Base-by-base conservation (phyloP, 805 yeast species). In the Jamesozyma lodderae region DNA sequence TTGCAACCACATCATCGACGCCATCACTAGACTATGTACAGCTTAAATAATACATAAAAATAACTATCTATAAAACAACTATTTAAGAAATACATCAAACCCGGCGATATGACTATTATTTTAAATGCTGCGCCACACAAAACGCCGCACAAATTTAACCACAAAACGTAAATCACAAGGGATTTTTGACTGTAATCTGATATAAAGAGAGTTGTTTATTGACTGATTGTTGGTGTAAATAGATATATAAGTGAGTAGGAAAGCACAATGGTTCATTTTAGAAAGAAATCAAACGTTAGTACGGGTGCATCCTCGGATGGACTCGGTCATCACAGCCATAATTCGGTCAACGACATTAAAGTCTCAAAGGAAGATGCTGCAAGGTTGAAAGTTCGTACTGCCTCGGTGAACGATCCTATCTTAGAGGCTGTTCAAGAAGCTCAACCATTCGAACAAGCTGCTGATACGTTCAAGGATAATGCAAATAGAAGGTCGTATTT, bases 361-460 rank as follows among this genome's bases (percentile, higher is more conserved):
- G 49, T 75, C 37, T 66, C 76, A 9, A 65, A 66, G 37, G 72
- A 63, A 15, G 80, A 75, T 44, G 68, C 65, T 22, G 66, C 66
- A 35, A 63, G 74, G 43, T 71, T 74, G 49, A 79, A 81, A 53
- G 67, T 74, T 52, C 72, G 81, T 49, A 70, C 85, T 1, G 77
- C 76, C 25, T 73, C 79, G 38, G 76, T 80, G 22, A 85, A 81
- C 48, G 96, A 87, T 63, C 96, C 96, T n/a, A 79, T 90, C 39
- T 66, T 90, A 45, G 72, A 80, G 25, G 97, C 97, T 2, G 94
- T 92, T 33, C 87, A 82, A 56, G 97, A 90, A 60, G 90, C 81
- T 10, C 97, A 90, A 67, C 98, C 98, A 4, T 90, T 85, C 59
- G 95, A 90, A 63, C 74, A 73, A 55, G 66, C 68, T 27, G 66